Evolutionary conservation across 2,329 filamentous ascomycete species (phyloP).

Genomic region (Penicillium sp.): DNA sequence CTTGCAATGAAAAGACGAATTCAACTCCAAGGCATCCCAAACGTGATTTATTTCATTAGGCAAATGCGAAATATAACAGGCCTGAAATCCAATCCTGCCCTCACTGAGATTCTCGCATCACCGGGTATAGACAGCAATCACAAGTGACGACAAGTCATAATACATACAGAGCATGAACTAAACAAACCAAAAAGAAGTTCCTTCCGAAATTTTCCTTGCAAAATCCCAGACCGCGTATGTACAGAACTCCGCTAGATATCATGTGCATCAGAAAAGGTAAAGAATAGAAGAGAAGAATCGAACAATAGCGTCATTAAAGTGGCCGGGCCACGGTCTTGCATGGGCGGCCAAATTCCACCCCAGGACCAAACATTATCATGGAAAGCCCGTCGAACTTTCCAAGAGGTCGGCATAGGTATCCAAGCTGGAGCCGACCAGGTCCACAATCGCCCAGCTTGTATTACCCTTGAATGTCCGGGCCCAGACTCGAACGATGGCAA

Average conservation of each 20-base stretch:
- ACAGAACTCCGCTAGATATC: constrained; percentile 27
- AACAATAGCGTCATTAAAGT: constrained; percentile 17
- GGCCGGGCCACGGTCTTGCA: not conserved
- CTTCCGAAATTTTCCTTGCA: constrained; percentile 3
- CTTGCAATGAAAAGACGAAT: not conserved
- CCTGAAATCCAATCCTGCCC: constrained; percentile 3
- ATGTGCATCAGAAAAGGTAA: constrained; percentile 15
- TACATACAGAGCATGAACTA: constrained; percentile 17
- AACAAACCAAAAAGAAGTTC: constrained; percentile 1
- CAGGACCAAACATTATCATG: not conserved
- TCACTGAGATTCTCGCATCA: constrained; percentile 6
- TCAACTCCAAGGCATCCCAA: not conserved
- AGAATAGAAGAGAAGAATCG: constrained; percentile 7
- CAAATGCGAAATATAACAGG: not conserved
- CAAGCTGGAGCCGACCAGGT: constrained; percentile 47
- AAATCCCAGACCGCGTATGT: constrained; percentile 12
- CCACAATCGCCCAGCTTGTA: constrained; percentile 50
- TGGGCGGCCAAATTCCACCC: no score
- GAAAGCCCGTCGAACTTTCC: constrained; percentile 24
- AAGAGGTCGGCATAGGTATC: constrained; percentile 48
- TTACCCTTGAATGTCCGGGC: constrained; percentile 49
- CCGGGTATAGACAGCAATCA: constrained; percentile 24
- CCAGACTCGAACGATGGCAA: constrained; percentile 50
- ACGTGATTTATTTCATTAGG: constrained; percentile 1
- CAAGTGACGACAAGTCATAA: constrained; percentile 17